These are phyloP conservation scores for Marasmius sp. DNA, from an alignment of 1,284 basidiomycete species.

Conservation along the genomic window DNA sequence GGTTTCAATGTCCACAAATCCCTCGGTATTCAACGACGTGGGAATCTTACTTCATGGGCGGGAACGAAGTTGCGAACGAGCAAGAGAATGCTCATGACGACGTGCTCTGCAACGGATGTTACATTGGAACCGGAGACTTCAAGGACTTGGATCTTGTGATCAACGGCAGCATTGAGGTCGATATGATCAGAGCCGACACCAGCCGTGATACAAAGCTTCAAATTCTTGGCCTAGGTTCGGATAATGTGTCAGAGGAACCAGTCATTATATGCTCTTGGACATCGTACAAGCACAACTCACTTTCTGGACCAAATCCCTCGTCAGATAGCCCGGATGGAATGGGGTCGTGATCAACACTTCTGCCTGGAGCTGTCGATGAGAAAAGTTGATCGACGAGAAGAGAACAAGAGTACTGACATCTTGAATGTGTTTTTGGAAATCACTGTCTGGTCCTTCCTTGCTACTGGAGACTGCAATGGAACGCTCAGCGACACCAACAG, in stretches of 20 bases:
- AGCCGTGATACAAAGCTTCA: slow-evolving; percentile 91
- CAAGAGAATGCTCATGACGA: slow-evolving; percentile 73
- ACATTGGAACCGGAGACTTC: not conserved
- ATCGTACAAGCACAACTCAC: slow-evolving; percentile 24
- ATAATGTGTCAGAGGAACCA: not conserved
- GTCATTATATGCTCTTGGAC: too few species aligned
- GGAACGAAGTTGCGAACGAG: slow-evolving; percentile 87
- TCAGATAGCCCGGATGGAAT: slow-evolving; percentile 90
- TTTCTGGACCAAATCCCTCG: slow-evolving; percentile 73
- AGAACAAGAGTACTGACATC: slow-evolving; percentile 54
- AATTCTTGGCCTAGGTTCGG: slow-evolving; percentile 70
- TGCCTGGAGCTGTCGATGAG: slow-evolving; percentile 35
- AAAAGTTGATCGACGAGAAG: not conserved
- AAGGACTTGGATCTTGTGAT: slow-evolving; percentile 41
- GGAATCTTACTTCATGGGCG: slow-evolving; percentile 63
- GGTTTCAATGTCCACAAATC: not conserved
- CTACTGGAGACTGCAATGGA: slow-evolving; percentile 67
- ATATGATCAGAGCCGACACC: slow-evolving; percentile 95
- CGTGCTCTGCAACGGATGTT: slow-evolving; percentile 46
- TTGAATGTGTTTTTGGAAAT: slow-evolving; percentile 84
- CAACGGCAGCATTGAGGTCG: slow-evolving; percentile 86
- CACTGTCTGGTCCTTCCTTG: slow-evolving; percentile 46
- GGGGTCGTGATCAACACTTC: slow-evolving; percentile 89
- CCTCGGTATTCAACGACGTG: not conserved
- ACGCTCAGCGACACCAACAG: not conserved